Base-by-base conservation (phyloP, 257 asterid species). In the Paraleonurus japonicus region DNA sequence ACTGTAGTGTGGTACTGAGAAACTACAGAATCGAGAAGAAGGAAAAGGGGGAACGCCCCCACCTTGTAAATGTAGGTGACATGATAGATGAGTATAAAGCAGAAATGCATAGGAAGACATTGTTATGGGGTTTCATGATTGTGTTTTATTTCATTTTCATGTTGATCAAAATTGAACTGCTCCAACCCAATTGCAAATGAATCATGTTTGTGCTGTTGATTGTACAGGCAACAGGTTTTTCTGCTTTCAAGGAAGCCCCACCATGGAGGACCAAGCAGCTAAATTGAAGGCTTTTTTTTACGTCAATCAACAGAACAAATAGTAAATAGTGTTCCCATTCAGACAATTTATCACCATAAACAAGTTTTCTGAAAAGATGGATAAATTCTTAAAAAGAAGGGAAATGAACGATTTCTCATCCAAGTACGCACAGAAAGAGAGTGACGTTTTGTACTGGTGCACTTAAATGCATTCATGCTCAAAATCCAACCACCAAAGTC, bases 81-180 rank as follows among this genome's bases (percentile, higher is more conserved):
- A 50, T 71, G 78, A 77, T 67, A 51, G 75, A 72, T 78, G 75
- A 72, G 78, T 11, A 39, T 72, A 72, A 78, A 50, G 75, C 68
- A 59, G 37, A 60, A 53, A 65, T 70, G 69, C 24, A 26, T 22
- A 48, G 57, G 51, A 70, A 57, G 61, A 64, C 41, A 64, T 61
- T 41, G 54, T 26, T 16, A 61, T 69, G 66, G 39, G 51, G 27
- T 62, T 61, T 20, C 54, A 71, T 48, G 6, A 67, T 50, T 23
- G 20, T 30, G 58, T 69, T 28, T 65, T 27, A 28, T 70, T 70
- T 62, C 51, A 26, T 51, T 26, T n/a, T n/a, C n/a, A n/a, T n/a
- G n/a, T n/a, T n/a, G n/a, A n/a, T n/a, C n/a, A n/a, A n/a, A n/a
- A n/a, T n/a, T n/a, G n/a, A n/a, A n/a, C n/a, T n/a, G 37, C 9